A percentile compares a stretch with the other conserved stretches of the same genome.
Conservation (phyloP, 768 basidiomycete species). For the Guyanaporus albipodus region DNA sequence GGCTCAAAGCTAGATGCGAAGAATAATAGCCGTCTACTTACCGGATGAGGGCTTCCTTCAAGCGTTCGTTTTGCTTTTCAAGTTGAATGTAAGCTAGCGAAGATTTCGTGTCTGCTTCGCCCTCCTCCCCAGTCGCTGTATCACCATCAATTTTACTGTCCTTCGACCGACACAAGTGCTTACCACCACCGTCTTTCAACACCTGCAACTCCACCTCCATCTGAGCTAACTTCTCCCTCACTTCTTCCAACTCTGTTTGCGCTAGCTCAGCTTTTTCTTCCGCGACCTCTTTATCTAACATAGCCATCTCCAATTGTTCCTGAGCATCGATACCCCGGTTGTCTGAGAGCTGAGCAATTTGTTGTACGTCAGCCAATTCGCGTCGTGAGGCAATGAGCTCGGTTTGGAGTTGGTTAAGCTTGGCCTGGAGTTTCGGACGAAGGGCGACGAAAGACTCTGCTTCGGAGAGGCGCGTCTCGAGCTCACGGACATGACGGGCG, state of each 20-base stretch:
- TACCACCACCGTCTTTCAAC: slow-evolving; percentile 54
- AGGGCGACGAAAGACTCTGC: slow-evolving; percentile 80
- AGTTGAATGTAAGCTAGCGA: slow-evolving; percentile 77
- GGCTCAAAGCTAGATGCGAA: background rate
- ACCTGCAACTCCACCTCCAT: slow-evolving; percentile 82
- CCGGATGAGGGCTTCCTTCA: slow-evolving; percentile 93
- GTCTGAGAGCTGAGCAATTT: slow-evolving; percentile 70
- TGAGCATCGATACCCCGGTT: slow-evolving; percentile 68
- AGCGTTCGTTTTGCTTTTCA: slow-evolving; percentile 92
- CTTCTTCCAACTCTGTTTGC: slow-evolving; percentile 71
- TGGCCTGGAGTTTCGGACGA: slow-evolving; percentile 88
- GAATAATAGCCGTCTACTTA: slow-evolving; percentile 29
- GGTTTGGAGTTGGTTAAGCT: slow-evolving; percentile 74
- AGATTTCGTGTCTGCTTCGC: slow-evolving; percentile 41
- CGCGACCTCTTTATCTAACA: slow-evolving; percentile 94
- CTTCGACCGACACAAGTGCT: background rate
- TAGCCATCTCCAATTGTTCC: slow-evolving; percentile 92
- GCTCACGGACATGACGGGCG: slow-evolving; percentile 73
- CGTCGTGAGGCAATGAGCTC: slow-evolving; percentile 75
- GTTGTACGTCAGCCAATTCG: slow-evolving; percentile 70
- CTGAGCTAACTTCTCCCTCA: slow-evolving; percentile 74
- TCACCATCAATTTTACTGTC: slow-evolving; percentile 2
- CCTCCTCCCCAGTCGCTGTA: slow-evolving; percentile 26
- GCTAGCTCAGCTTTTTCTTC: slow-evolving; percentile 87
- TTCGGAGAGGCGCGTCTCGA: slow-evolving; percentile 81